A percentile compares a stretch with the other conserved stretches of the same genome.
Evolutionary conservation across 2,329 filamentous ascomycete genomes (phyloP).

Genomic region (Neopestalotiopsis sp.): DNA sequence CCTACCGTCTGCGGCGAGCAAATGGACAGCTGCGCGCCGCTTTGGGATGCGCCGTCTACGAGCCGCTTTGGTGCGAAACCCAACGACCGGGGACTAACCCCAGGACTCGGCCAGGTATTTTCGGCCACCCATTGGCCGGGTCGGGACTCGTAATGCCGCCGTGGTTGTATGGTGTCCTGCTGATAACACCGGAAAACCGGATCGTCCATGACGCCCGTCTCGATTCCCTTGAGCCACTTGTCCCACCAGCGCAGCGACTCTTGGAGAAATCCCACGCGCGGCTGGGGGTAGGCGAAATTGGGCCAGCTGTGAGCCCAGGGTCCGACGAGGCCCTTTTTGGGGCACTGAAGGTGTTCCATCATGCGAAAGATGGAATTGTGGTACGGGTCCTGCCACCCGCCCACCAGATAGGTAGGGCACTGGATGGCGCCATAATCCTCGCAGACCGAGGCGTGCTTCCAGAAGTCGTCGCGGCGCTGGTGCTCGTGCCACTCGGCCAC

Average conservation of each 20-base stretch:
- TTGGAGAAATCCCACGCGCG: neutral
- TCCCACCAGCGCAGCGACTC: neutral
- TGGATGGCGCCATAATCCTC: neutral
- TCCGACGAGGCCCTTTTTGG: neutral
- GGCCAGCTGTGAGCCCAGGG: neutral
- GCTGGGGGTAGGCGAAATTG: neutral
- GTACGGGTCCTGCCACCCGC: conserved; percentile 2
- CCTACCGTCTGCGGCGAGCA: neutral
- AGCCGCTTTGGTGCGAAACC: neutral
- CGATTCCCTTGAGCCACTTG: neutral
- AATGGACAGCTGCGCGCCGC: neutral
- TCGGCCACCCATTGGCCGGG: neutral
- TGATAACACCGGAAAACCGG: neutral
- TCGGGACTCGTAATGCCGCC: neutral
- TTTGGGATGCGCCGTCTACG: neutral
- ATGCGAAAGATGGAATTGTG: conserved; percentile 9
- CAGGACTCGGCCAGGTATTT: neutral
- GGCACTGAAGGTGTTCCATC: neutral
- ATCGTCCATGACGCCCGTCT: conserved; percentile 3
- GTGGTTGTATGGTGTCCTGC: neutral
- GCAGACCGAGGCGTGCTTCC: neutral
- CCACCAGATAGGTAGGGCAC: neutral
- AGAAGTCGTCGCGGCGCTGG: conserved; percentile 1
- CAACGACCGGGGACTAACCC: neutral
- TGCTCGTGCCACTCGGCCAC: neutral